Conservation (phyloP, 1,284 basidiomycete species). For the Ceratobasidium sp. region DNA sequence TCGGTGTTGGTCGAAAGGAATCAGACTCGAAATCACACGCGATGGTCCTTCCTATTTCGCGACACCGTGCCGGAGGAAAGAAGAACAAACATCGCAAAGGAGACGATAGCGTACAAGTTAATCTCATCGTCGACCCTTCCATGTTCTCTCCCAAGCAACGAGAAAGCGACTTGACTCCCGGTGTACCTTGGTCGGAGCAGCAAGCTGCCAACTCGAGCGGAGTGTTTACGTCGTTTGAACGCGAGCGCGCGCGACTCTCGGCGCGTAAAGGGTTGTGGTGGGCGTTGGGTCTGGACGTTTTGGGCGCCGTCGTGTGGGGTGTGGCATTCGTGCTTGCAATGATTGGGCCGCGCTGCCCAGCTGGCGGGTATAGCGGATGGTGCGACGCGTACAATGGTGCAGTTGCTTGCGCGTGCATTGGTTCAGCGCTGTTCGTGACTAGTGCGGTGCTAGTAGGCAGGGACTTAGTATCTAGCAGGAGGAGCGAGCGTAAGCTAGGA, state of each 20-base stretch:
- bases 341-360: constrained; percentile 72
- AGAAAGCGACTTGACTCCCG: constrained; percentile 31
- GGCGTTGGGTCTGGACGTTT: constrained; percentile 65
- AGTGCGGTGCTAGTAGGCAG: constrained; percentile 29
- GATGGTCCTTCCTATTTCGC: constrained; percentile 72
- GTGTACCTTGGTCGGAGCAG: constrained; percentile 41
- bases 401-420: constrained; percentile 69
- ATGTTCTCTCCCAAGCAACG: constrained; percentile 61
- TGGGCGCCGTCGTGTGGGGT: constrained; percentile 68
- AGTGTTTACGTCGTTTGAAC: constrained; percentile 71
- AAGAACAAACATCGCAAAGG: constrained; percentile 46
- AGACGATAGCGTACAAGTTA: constrained; percentile 71
- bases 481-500: constrained; percentile 33
- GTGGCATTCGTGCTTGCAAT: constrained; percentile 71
- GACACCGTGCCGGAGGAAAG: constrained; percentile 50
- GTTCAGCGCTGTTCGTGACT: constrained; percentile 20
- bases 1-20: constrained; percentile 58
- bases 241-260: constrained; percentile 72
- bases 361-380: constrained; percentile 74
- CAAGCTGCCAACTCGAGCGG: constrained; percentile 54
- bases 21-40: constrained; percentile 61
- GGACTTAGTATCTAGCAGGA: constrained; percentile 30
- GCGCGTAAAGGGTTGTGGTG: constrained; percentile 70
- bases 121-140: constrained; percentile 76
- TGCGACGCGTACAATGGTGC: constrained; percentile 78